Evolutionary conservation across 495 filamentous ascomycete genomes (phyloP).

Genomic region (Podospora appendiculata): DNA sequence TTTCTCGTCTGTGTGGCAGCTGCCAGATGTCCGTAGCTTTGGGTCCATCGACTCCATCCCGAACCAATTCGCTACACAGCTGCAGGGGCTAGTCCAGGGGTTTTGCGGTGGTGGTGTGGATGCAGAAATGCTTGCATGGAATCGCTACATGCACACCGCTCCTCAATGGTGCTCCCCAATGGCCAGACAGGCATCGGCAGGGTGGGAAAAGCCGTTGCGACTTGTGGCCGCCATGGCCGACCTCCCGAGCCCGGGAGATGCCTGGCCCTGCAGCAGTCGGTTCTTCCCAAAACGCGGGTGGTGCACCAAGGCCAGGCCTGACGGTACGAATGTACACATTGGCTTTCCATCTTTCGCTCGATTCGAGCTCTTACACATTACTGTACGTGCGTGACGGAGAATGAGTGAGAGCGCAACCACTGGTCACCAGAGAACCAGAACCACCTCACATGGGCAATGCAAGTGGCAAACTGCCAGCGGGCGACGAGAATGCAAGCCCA

Average conservation of each 20-base stretch:
- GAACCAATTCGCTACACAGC: conserved; percentile 12
- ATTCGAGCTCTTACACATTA: too few species aligned
- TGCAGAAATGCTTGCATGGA: neutral
- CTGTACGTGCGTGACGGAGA: too few species aligned
- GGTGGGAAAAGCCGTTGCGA: conserved; percentile 7
- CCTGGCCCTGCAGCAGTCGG: conserved; percentile 4
- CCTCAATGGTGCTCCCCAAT: neutral
- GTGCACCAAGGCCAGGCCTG: too few species aligned
- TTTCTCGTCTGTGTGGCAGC: conserved; percentile 1
- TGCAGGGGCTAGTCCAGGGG: neutral
- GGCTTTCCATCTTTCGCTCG: too few species aligned
- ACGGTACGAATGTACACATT: too few species aligned
- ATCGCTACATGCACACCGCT: neutral
- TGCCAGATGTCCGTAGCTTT: conserved; percentile 5
- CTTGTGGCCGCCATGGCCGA: too few species aligned
- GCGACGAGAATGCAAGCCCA: neutral
- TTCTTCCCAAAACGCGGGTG: too few species aligned
- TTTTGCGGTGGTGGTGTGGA: neutral
- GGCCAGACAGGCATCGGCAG: neutral
- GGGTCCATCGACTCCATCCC: conserved; percentile 3
- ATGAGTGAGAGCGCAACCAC: too few species aligned
- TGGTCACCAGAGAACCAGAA: too few species aligned
- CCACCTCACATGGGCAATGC: too few species aligned
- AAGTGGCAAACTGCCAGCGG: neutral
- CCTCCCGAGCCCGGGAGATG: neutral